These are phyloP conservation scores for Antarctomyces pellizariae DNA, from an alignment of 495 filamentous ascomycete species.

Conservation along the genomic window DNA sequence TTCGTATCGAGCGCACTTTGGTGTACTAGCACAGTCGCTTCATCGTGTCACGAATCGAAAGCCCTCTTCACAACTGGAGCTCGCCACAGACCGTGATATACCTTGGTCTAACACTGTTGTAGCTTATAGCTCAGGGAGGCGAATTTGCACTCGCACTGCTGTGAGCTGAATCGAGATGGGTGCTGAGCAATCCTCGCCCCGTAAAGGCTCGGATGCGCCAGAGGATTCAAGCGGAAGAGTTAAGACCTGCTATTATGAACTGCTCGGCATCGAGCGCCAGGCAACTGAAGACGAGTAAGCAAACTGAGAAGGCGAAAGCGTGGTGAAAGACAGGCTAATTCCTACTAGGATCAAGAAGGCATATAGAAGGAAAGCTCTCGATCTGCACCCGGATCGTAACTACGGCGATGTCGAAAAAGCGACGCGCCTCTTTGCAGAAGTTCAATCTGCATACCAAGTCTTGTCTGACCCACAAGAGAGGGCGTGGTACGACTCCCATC, in stretches of 20 bases:
- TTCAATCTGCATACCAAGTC: constrained; percentile 84
- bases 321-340: neutral
- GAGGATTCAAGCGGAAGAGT: too few relatives aligned
- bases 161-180: constrained; percentile 55
- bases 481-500: constrained; percentile 93
- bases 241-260: constrained; percentile 82
- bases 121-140: too few relatives aligned
- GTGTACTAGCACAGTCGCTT: too few relatives aligned
- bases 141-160: too few relatives aligned
- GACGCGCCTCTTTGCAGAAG: constrained; percentile 67
- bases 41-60: too few relatives aligned
- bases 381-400: constrained; percentile 90
- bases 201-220: constrained; percentile 12
- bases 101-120: too few relatives aligned
- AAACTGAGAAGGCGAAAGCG: neutral
- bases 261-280: constrained; percentile 46
- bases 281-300: constrained; percentile 69
- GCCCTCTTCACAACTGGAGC: too few relatives aligned
- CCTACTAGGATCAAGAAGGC: constrained; percentile 65
- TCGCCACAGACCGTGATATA: too few relatives aligned
- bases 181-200: constrained; percentile 45
- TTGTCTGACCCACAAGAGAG: constrained; percentile 89
- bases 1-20: too few relatives aligned
- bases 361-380: constrained; percentile 73
- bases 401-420: constrained; percentile 63